Base-by-base conservation (phyloP, 345 rosid species). In the Ricinus communis region DNA sequence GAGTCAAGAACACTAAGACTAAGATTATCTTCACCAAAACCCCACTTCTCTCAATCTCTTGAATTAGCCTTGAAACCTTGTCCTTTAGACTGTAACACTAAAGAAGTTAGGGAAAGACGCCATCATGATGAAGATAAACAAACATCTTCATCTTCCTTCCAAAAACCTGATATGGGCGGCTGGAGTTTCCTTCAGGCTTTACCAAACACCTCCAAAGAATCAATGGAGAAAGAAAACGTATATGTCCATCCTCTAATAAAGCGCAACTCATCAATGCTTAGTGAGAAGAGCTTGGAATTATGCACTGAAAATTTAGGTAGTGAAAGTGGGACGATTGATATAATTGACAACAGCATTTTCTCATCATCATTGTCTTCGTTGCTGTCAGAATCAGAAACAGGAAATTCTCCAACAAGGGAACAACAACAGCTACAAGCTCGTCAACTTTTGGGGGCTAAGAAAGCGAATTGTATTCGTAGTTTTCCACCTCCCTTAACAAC, bases 401-500 rank as follows among this genome's bases (percentile, higher is more conserved):
- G 51, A 15, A 55, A 63, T 71, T 72, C 64, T 63, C 76, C 82
- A 28, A 58, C 81, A 25, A 69, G 79, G 76, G 76, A 79, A 62
- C 74, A 82, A 45, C 52, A 19, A 33, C 38, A 33, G 38, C 7
- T 9, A 51, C 16, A 57, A 22, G 40, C 77, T 0, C 51, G 66
- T 57, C 81, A 60, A 31, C 46, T 69, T 75, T 64, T 65, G 33
- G 78, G 62, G 13, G 69, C 62, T 15, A 79, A 75, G 76, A 84
- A 69, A 77, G 66, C 56, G 73, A 70, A 5, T 22, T 8, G 59
- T 60, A 82, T 63, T 70, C 83, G 77, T 36, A 81, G 80, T 38
- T 87, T 86, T 69, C 98, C 98, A 15, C 98, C 96, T 54, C 95
- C 95, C 2, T 74, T 94, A 79, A 86, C 96, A 3, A 88, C 91